Evolutionary conservation across 306 rosid genomes (phyloP).

Genomic region (Psophocarpus tetragonolobus): DNA sequence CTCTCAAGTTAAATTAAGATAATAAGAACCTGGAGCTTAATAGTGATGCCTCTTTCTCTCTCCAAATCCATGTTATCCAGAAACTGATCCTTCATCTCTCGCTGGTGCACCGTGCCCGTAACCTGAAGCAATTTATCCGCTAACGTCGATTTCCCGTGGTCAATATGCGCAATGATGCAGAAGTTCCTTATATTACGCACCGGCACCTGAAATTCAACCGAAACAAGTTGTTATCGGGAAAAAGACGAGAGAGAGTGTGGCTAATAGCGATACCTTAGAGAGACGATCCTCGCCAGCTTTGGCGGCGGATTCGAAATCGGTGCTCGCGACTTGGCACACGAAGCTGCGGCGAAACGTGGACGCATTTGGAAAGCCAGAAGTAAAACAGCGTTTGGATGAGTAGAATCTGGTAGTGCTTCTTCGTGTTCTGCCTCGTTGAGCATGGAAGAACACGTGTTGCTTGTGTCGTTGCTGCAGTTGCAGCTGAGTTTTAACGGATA

Average conservation of each 20-base stretch:
- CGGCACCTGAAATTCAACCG: slow-evolving; percentile 59
- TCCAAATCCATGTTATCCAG: slow-evolving; percentile 99
- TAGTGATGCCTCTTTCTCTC: slow-evolving; percentile 92
- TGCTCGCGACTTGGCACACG: slow-evolving; percentile 48
- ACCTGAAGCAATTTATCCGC: slow-evolving; percentile 87
- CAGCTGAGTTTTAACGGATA: slow-evolving; percentile 60
- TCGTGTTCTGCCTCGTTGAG: slow-evolving; percentile 27
- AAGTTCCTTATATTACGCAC: slow-evolving; percentile 76
- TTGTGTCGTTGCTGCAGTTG: neutral
- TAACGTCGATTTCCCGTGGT: slow-evolving; percentile 87
- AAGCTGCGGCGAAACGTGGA: slow-evolving; percentile 34
- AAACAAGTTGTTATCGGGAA: neutral
- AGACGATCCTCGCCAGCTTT: slow-evolving; percentile 78
- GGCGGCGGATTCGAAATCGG: slow-evolving; percentile 46
- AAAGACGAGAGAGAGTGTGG: neutral
- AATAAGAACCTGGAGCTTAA: slow-evolving; percentile 75
- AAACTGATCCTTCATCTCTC: slow-evolving; percentile 96
- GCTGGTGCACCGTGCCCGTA: slow-evolving; percentile 84
- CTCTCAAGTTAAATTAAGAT: slow-evolving; percentile 8
- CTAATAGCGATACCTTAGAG: slow-evolving; percentile 43
- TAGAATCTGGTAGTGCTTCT: slow-evolving; percentile 35
- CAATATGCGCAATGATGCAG: slow-evolving; percentile 85
- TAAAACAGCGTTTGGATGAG: slow-evolving; percentile 20
- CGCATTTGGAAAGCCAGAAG: slow-evolving; percentile 31
- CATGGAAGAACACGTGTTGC: neutral